phyloP scores from a whole-genome alignment of 2,329 filamentous ascomycete species.

The Talaromyces sp. region DNA sequence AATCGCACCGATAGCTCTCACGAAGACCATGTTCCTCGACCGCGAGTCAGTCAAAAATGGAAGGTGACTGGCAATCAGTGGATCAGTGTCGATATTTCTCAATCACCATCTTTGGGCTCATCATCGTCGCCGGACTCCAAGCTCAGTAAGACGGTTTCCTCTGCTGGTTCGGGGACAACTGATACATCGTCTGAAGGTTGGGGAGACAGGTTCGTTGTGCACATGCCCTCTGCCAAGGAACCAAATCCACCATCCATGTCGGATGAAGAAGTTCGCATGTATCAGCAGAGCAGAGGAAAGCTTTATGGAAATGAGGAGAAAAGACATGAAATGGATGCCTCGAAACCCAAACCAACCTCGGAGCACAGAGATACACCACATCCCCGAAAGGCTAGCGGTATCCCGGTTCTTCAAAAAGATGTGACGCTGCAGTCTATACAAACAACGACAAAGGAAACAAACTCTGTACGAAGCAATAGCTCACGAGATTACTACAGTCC shows the following conservation, averaged over 20 bases:
- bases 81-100: constrained; percentile 24
- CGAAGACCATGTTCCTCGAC: constrained; percentile 9
- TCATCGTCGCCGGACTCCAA: constrained; percentile 3
- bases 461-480: constrained; percentile 10
- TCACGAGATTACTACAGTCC: constrained; percentile 28
- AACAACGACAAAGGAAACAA: constrained; percentile 3
- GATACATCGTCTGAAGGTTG: constrained; percentile 28
- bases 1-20: constrained; percentile 17
- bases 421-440: background rate
- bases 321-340: constrained; percentile 10
- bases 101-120: constrained; percentile 16
- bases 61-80: constrained; percentile 30
- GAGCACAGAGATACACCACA: constrained; percentile 1
- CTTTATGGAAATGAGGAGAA: constrained; percentile 20
- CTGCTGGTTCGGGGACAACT: constrained; percentile 22
- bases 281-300: constrained; percentile 28
- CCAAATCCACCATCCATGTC: constrained; percentile 37
- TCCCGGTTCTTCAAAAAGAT: constrained; percentile 1
- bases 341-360: constrained; percentile 24
- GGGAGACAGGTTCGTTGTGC: constrained; percentile 38
- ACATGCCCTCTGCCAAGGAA: constrained; percentile 39
- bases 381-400: background rate
- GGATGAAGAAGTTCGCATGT: constrained; percentile 31
- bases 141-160: constrained; percentile 22
- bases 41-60: constrained; percentile 22